phyloP scores from a whole-genome alignment of 192 early-diverging fungal genomes.

The Coemansia sp. region DNA sequence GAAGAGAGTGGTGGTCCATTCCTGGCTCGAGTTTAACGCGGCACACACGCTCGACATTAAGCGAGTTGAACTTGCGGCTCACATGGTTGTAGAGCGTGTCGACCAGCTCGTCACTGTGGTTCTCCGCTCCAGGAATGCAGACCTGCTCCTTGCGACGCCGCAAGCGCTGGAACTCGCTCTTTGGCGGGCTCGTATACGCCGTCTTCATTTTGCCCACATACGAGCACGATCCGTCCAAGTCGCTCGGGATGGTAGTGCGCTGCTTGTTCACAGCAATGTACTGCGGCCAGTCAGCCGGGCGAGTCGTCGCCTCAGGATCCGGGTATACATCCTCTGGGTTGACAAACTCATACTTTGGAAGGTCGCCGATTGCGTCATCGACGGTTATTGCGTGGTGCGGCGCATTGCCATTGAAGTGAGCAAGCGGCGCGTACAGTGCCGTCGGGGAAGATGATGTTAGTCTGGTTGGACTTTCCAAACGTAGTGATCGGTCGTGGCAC shows the following conservation, averaged over 20 bases:
- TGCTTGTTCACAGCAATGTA: conserved; percentile 31
- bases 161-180: conserved; percentile 59
- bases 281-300: conserved; percentile 32
- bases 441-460: conserved; percentile 52
- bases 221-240: conserved; percentile 14
- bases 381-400: conserved; percentile 63
- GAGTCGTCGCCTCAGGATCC: conserved; percentile 18
- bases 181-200: conserved; percentile 42
- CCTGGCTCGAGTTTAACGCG: conserved; percentile 55
- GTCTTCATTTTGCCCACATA: conserved; percentile 57
- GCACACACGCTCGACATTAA: conserved; percentile 61
- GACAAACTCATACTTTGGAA: conserved; percentile 69
- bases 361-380: conserved; percentile 67
- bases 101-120: conserved; percentile 26
- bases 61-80: conserved; percentile 50
- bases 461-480: conserved; percentile 50
- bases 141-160: conserved; percentile 46
- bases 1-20: conserved; percentile 58
- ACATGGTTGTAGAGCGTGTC: conserved; percentile 58
- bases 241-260: conserved; percentile 13
- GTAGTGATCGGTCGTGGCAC: conserved; percentile 63
- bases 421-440: conserved; percentile 50
- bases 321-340: conserved; percentile 58
- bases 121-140: conserved; percentile 19
- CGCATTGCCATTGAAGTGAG: conserved; percentile 55